Percentiles rank a stretch among this genome's conserved stretches.
phyloP scores from a whole-genome alignment of 768 basidiomycete genomes.

The Phaeotremella fagi region DNA sequence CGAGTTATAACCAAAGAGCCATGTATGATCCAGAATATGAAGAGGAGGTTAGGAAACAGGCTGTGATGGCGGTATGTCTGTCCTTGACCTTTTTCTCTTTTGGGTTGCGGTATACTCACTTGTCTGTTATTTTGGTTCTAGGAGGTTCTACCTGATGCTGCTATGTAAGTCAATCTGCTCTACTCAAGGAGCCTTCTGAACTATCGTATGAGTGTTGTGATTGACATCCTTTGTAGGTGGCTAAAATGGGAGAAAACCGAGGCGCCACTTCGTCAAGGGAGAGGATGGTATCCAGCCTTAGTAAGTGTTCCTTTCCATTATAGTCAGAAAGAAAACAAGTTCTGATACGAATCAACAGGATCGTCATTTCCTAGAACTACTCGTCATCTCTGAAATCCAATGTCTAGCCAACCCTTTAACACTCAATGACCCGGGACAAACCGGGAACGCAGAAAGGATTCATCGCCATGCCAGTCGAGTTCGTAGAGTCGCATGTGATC shows the following conservation, averaged over 20 bases:
- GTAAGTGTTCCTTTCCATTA: slow-evolving; percentile 17
- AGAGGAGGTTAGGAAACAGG: slow-evolving; percentile 40
- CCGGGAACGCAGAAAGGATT: slow-evolving; percentile 27
- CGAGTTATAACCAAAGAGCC: too few relatives aligned
- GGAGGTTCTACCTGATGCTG: slow-evolving; percentile 45
- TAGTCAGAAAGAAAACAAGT: not conserved
- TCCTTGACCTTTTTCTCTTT: not conserved
- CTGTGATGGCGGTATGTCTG: slow-evolving; percentile 44
- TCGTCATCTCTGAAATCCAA: slow-evolving; percentile 45
- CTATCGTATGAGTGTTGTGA: not conserved
- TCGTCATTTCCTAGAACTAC: slow-evolving; percentile 46
- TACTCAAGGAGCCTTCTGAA: not conserved
- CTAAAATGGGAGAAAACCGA: slow-evolving; percentile 44
- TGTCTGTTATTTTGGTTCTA: slow-evolving; percentile 2
- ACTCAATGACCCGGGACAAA: not conserved
- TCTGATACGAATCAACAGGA: slow-evolving; percentile 19
- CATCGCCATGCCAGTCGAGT: slow-evolving; percentile 44
- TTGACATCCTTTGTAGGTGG: slow-evolving; percentile 28
- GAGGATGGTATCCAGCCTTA: slow-evolving; percentile 45
- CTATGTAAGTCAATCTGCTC: slow-evolving; percentile 30
- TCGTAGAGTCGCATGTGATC: slow-evolving; percentile 42
- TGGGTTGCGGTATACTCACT: not conserved
- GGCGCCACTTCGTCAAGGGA: slow-evolving; percentile 41
- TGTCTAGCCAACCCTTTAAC: slow-evolving; percentile 38
- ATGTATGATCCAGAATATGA: slow-evolving; percentile 42